Conservation (phyloP, 768 basidiomycete species). For the Boletellus sp. region DNA sequence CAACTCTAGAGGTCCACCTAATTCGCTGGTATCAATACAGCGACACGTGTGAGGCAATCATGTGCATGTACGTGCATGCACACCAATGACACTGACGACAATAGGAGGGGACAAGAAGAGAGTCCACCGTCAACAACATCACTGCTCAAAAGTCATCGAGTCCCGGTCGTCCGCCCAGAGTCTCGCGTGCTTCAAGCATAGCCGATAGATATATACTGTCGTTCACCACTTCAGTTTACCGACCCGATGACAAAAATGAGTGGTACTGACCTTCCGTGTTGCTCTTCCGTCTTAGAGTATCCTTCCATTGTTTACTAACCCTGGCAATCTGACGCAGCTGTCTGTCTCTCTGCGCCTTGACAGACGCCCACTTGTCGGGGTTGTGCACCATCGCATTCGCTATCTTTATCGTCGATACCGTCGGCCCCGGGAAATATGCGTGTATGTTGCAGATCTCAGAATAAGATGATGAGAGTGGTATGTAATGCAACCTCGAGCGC, state of each 20-base stretch:
- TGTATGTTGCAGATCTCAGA: conserved; percentile 91
- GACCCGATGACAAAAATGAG: not conserved
- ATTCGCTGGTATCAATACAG: too few relatives aligned
- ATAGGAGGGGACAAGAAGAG: too few relatives aligned
- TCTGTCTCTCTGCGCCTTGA: conserved; percentile 59
- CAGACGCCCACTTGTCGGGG: conserved; percentile 27
- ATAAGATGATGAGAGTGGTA: conserved; percentile 85
- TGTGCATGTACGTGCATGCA: too few relatives aligned
- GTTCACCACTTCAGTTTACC: not conserved
- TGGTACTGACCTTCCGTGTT: conserved; percentile 88
- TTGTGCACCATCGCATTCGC: conserved; percentile 47
- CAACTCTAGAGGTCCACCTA: too few relatives aligned
- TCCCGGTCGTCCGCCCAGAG: conserved; percentile 84
- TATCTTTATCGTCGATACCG: conserved; percentile 51
- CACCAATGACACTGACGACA: too few relatives aligned
- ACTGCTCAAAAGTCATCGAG: conserved; percentile 45
- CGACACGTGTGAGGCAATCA: too few relatives aligned
- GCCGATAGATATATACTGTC: conserved; percentile 79
- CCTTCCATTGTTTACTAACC: too few relatives aligned
- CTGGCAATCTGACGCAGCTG: conserved; percentile 80
- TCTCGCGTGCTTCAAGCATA: conserved; percentile 88
- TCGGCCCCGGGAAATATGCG: conserved; percentile 88
- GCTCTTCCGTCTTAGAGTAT: conserved; percentile 70
- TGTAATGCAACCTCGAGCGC: conserved; percentile 79
- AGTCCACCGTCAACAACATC: too few relatives aligned